A percentile compares a stretch with the other conserved stretches of the same genome.
Conservation (phyloP, 2,329 filamentous ascomycete species). For the Aspergillus arachidicola region DNA sequence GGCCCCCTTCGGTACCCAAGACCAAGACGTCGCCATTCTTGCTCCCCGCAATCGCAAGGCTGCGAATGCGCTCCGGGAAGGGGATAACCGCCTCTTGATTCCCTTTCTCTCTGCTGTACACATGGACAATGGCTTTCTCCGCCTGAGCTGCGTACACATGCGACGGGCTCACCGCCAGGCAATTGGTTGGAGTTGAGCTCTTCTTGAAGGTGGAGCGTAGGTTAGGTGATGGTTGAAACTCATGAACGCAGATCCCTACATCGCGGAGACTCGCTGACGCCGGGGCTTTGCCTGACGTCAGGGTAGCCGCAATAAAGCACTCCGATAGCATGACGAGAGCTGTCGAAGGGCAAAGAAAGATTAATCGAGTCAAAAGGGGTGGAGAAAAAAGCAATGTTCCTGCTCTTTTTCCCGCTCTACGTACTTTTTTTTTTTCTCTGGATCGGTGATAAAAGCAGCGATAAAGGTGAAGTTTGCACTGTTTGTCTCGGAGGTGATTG, state of each 20-base stretch:
- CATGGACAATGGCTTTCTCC: slow-evolving; percentile 88
- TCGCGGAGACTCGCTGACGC: slow-evolving; percentile 65
- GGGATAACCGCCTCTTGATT: slow-evolving; percentile 88
- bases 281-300: slow-evolving; percentile 44
- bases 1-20: slow-evolving; percentile 80
- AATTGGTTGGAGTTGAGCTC: slow-evolving; percentile 76
- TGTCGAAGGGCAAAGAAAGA: slow-evolving; percentile 5
- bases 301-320: slow-evolving; percentile 50
- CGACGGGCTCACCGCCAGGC: slow-evolving; percentile 75
- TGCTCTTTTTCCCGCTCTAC: slow-evolving; percentile 10
- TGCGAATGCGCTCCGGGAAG: slow-evolving; percentile 83
- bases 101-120: slow-evolving; percentile 81
- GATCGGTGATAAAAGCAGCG: slow-evolving; percentile 24
- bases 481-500: slow-evolving; percentile 27
- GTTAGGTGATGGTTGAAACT: slow-evolving; percentile 75
- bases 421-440: slow-evolving; percentile 20
- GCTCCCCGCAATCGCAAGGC: slow-evolving; percentile 70
- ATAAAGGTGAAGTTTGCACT: slow-evolving; percentile 36
- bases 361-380: background rate
- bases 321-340: slow-evolving; percentile 50
- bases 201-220: slow-evolving; percentile 86
- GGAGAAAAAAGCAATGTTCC: background rate
- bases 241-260: slow-evolving; percentile 83
- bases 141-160: slow-evolving; percentile 92
- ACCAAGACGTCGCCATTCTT: slow-evolving; percentile 64